Conservation (phyloP, 495 filamentous ascomycete species). For the Hyphodiscus hymeniophilus region DNA sequence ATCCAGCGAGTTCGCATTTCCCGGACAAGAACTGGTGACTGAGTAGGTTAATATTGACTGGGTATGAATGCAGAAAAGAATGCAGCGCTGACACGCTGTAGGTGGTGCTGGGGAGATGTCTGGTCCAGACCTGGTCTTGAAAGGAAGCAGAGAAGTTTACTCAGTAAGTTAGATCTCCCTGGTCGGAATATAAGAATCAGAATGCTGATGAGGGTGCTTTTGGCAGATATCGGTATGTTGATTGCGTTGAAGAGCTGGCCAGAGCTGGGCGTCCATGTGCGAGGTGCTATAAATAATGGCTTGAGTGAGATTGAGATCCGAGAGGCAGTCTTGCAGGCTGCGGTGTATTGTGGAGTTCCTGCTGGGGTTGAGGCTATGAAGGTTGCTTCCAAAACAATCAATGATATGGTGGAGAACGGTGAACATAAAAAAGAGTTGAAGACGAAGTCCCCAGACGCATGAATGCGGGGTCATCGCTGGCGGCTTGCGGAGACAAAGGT, state of each 20-base stretch:
- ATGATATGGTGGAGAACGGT: constrained; percentile 31
- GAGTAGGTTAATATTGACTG: constrained; percentile 21
- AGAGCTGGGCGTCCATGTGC: constrained; percentile 43
- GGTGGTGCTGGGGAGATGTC: constrained; percentile 43
- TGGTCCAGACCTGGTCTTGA: constrained; percentile 48
- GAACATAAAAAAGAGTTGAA: constrained; percentile 24
- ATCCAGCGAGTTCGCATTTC: constrained; percentile 38
- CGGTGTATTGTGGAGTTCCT: constrained; percentile 47
- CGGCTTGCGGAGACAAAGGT: no score
- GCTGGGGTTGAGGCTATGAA: constrained; percentile 47
- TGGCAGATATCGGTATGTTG: constrained; percentile 39
- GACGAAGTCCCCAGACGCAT: constrained; percentile 11
- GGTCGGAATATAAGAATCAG: neutral
- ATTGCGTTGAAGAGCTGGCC: constrained; percentile 42
- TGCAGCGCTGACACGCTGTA: neutral
- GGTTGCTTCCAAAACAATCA: constrained; percentile 28
- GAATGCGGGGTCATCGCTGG: no score
- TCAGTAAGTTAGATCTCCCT: constrained; percentile 23
- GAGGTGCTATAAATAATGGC: constrained; percentile 48
- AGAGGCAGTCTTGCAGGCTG: constrained; percentile 45
- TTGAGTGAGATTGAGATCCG: constrained; percentile 43
- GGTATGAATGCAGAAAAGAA: constrained; percentile 1
- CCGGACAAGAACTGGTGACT: constrained; percentile 45
- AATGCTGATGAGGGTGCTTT: neutral
- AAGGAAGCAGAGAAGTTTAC: constrained; percentile 41